Conservation (phyloP, 768 basidiomycete genomes). For the Lepiota brunneoincarnata region DNA sequence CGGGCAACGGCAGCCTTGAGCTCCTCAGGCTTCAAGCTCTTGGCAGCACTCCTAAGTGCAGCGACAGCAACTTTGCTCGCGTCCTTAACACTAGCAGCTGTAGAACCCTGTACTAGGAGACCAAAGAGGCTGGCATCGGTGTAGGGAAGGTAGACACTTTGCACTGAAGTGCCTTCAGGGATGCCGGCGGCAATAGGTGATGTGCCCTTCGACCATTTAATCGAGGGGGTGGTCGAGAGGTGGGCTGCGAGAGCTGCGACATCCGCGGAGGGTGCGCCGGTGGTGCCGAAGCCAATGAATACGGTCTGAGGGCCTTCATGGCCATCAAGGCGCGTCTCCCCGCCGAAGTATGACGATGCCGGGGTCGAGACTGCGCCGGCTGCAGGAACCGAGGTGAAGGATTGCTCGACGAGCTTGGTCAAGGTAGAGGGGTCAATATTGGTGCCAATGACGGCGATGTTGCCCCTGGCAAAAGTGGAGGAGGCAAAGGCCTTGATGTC, state of each 20-base stretch:
- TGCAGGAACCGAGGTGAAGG: constrained; percentile 48
- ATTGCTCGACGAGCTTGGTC: constrained; percentile 65
- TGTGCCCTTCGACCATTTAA: constrained; percentile 84
- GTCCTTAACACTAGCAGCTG: constrained; percentile 58
- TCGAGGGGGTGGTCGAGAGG: constrained; percentile 71
- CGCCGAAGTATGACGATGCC: constrained; percentile 66
- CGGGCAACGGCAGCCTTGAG: constrained; percentile 81
- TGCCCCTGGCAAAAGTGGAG: constrained; percentile 70
- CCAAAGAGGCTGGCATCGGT: constrained; percentile 91
- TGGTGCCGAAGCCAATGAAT: constrained; percentile 86
- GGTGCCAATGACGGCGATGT: constrained; percentile 84
- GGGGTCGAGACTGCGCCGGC: constrained; percentile 32
- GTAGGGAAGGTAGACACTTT: constrained; percentile 81
- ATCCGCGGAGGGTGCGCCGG: constrained; percentile 57
- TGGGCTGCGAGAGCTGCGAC: constrained; percentile 79
- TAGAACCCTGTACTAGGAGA: constrained; percentile 70
- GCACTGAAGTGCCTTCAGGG: constrained; percentile 60
- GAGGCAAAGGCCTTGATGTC: constrained; percentile 76
- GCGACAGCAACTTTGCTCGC: constrained; percentile 69
- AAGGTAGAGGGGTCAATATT: constrained; percentile 78
- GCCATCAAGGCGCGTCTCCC: constrained; percentile 75
- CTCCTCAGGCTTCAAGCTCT: constrained; percentile 61
- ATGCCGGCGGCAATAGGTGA: constrained; percentile 65
- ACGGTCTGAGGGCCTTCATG: constrained; percentile 67
- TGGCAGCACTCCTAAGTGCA: constrained; percentile 62